These are phyloP conservation scores for Musa balbisiana DNA, from an alignment of 202 grass and related monocot genomes.

Conservation along the genomic window DNA sequence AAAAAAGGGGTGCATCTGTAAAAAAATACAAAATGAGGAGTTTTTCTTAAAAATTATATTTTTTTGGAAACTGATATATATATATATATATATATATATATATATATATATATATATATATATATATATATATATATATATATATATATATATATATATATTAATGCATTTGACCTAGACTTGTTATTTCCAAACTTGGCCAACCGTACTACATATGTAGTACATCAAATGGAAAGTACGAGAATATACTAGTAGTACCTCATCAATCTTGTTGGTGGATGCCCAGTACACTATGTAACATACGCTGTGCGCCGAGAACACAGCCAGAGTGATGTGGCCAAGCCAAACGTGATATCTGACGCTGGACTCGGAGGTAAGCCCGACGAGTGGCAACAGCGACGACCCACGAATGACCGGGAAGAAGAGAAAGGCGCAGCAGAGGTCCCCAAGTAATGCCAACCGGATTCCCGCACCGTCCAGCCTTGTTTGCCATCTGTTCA, in stretches of 20 bases:
- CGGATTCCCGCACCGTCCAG: slow-evolving; percentile 22
- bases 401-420: slow-evolving; percentile 39
- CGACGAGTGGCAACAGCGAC: slow-evolving; percentile 37
- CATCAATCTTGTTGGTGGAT: slow-evolving; percentile 26
- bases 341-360: slow-evolving; percentile 64
- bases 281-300: slow-evolving; percentile 35
- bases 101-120: no score
- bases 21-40: no score
- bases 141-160: no score
- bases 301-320: slow-evolving; percentile 31
- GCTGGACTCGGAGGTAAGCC: slow-evolving; percentile 50
- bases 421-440: slow-evolving; percentile 48
- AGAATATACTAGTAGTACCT: slow-evolving; percentile 20
- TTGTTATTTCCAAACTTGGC: no score
- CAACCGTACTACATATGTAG: no score
- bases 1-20: no score
- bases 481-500: slow-evolving; percentile 43
- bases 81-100: no score
- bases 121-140: no score
- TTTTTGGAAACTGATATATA: no score
- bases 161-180: no score
- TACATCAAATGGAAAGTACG: no score
- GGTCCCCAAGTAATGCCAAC: slow-evolving; percentile 28
- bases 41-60: no score
- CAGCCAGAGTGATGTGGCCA: slow-evolving; percentile 31